Base-by-base conservation (phyloP, 75 land plant species). In the Larix kaempferi region DNA sequence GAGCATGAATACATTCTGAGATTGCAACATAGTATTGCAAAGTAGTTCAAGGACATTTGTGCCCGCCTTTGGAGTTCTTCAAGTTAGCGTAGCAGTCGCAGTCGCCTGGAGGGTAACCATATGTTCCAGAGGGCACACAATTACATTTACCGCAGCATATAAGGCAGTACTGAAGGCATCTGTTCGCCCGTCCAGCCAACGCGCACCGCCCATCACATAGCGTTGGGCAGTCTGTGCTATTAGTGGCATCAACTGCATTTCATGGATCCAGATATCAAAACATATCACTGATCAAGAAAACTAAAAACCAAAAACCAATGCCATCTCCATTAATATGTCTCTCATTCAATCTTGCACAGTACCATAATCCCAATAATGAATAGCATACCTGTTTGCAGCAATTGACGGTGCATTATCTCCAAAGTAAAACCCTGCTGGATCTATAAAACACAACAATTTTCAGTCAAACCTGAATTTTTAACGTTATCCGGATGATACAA, bases 41-140 rank as follows among this genome's bases (percentile, higher is more conserved):
- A 71, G 37, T 11, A 66, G 54, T 69, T 82, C 71, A 86, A 72
- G 91, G 89, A 78, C 89, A 89, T 63, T 89, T 89, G 80, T 86
- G 77, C 35, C 35, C 76, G 25, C 84, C 84, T 83, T 82, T 89
- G 60, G 77, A 59, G 84, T 58, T 86, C 16, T n/a, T 21, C 78
- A 62, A 76, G 84, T 84, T 83, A 49, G 81, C 79, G 79, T 89
- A 89, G 78, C 91, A 86, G 75, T 83, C 83, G 78, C 91, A 89
- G 76, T 86, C 80, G 19, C 84, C 86, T 60, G 74, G 25, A 22
- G 80, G 79, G 80, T 87, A 81, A 6, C 86, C 91, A 59, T 78
- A 79, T n/a, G 85, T 83, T 21, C 91, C 91, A 44, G 91, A 82
- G 5, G 89, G 88, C 6, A 89, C 91, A 56, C 89, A 89, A 14